These are phyloP conservation scores for Tausonia pullulans DNA, from an alignment of 1,284 basidiomycete species.

Conservation along the genomic window DNA sequence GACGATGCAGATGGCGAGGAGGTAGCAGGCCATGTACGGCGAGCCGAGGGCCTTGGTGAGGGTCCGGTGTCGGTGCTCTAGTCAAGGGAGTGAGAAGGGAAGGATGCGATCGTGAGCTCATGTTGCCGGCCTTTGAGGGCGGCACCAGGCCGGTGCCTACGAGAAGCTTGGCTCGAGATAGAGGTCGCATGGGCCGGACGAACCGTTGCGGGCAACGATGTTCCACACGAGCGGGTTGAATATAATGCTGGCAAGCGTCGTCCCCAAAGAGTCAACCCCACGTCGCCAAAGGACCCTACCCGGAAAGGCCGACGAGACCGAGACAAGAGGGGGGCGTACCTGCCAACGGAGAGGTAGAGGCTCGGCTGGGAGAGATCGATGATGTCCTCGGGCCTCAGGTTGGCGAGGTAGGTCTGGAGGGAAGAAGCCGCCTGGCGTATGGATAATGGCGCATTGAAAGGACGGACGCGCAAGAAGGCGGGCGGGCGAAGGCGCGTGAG, in stretches of 20 bases:
- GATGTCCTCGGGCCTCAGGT: conserved; percentile 21
- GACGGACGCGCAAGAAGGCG: too few species aligned
- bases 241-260: conserved; percentile 37
- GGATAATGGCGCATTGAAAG: too few species aligned
- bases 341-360: conserved; percentile 50
- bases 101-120: not conserved
- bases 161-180: not conserved
- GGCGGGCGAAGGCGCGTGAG: not conserved
- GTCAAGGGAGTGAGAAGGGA: conserved; percentile 1
- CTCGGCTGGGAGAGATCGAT: conserved; percentile 56
- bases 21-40: conserved; percentile 69
- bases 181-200: not conserved
- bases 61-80: conserved; percentile 79
- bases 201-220: conserved; percentile 83
- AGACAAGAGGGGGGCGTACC: conserved; percentile 24
- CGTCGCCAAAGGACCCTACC: too few species aligned
- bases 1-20: conserved; percentile 83
- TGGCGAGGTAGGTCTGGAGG: not conserved
- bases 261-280: too few species aligned
- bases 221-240: conserved; percentile 97
- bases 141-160: not conserved
- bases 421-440: not conserved
- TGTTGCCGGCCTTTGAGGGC: too few species aligned
- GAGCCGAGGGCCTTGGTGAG: conserved; percentile 71
- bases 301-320: too few species aligned